Percentiles rank a stretch among this genome's conserved stretches.
These are phyloP conservation scores for Bipolaris bicolor DNA, from an alignment of 2,329 filamentous ascomycete genomes.

Conservation along the genomic window DNA sequence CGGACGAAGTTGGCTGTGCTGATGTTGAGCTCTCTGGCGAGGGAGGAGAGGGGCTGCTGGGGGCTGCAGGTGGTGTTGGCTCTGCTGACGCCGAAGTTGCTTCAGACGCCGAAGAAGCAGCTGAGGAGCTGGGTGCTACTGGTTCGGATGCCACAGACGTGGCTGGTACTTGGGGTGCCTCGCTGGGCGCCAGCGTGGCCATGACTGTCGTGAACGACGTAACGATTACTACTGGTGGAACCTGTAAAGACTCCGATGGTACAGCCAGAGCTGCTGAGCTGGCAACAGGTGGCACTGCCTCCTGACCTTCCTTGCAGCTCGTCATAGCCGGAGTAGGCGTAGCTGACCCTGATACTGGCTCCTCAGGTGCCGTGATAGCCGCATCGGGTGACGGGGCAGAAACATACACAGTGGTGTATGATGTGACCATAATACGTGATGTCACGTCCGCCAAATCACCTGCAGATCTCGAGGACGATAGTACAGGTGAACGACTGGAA, in stretches of 20 bases:
- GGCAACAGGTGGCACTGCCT: conserved; percentile 3
- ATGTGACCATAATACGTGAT: conserved; percentile 30
- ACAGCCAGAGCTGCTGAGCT: conserved; percentile 12
- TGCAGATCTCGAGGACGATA: not conserved
- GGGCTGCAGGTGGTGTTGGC: not conserved
- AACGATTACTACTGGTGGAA: conserved; percentile 39
- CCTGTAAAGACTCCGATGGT: conserved; percentile 21
- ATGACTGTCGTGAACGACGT: conserved; percentile 42
- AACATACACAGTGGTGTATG: conserved; percentile 37
- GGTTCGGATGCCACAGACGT: conserved; percentile 3
- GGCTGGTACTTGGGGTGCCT: conserved; percentile 4
- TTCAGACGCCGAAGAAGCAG: not conserved
- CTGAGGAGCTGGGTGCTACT: not conserved
- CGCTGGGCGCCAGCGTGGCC: conserved; percentile 10
- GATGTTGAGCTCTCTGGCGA: conserved; percentile 6
- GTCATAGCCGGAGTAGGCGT: conserved; percentile 4
- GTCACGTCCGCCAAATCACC: conserved; percentile 15
- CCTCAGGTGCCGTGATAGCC: conserved; percentile 1
- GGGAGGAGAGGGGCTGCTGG: not conserved
- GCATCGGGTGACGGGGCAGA: conserved; percentile 18
- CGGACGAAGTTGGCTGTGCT: not conserved
- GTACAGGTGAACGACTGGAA: conserved; percentile 1
- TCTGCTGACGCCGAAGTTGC: not conserved
- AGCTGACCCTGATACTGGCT: conserved; percentile 8
- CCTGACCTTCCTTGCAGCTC: conserved; percentile 1